Evolutionary conservation across 495 filamentous ascomycete species (phyloP).

Genomic region (Hapsidospora chrysogenum): DNA sequence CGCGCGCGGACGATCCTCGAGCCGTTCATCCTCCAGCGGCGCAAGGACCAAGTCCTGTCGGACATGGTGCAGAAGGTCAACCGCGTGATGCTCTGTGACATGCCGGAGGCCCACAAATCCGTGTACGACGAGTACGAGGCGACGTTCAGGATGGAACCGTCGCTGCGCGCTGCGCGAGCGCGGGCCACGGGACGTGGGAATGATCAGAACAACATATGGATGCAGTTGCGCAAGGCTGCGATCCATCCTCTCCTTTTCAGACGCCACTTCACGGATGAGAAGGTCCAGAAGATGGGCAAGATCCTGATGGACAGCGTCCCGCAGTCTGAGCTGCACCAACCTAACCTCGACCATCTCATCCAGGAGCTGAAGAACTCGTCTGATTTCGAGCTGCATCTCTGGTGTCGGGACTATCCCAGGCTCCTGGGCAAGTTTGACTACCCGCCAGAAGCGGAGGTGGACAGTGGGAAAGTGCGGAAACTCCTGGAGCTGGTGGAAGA

Average conservation of each 20-base stretch:
- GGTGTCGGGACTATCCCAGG: constrained; percentile 50
- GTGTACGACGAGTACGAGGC: constrained; percentile 45
- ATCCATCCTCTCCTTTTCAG: constrained; percentile 86
- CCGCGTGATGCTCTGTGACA: constrained; percentile 59
- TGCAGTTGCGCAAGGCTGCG: constrained; percentile 80
- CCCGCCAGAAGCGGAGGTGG: constrained; percentile 67
- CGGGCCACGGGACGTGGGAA: constrained; percentile 21
- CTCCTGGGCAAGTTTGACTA: constrained; percentile 57
- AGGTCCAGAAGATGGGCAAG: constrained; percentile 61
- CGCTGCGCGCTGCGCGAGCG: constrained; percentile 15
- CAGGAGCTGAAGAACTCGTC: constrained; percentile 56
- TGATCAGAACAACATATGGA: constrained; percentile 58
- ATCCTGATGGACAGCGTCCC: constrained; percentile 43
- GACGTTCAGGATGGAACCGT: constrained; percentile 28
- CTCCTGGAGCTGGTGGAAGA: constrained; percentile 52
- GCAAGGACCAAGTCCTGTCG: constrained; percentile 87
- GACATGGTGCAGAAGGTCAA: constrained; percentile 71
- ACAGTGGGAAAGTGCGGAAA: constrained; percentile 75
- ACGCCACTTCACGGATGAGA: constrained; percentile 54
- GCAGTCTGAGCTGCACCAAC: constrained; percentile 24
- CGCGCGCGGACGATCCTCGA: constrained; percentile 84
- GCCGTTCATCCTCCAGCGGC: constrained; percentile 82
- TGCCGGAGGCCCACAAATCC: constrained; percentile 48
- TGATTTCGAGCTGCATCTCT: constrained; percentile 69
- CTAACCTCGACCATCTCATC: constrained; percentile 46